Percentiles rank a stretch among this genome's conserved stretches.
Evolutionary conservation across 2,329 filamentous ascomycete genomes (phyloP).

Genomic region (Phaeosphaeriaceae sp.): DNA sequence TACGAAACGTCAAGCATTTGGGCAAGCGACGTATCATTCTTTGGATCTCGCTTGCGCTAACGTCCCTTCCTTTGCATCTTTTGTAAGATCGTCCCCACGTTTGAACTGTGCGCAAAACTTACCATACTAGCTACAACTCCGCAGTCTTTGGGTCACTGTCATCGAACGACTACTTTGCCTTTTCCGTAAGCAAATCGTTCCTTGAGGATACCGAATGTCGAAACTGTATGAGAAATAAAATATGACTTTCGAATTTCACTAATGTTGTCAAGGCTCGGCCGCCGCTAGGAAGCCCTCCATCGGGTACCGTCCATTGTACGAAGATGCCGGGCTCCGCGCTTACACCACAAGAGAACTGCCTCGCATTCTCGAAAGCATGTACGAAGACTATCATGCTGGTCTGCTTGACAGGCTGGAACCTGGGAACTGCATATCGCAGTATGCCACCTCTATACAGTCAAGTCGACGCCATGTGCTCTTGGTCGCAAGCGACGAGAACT

Average conservation of each 20-base stretch:
- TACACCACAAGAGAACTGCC: neutral
- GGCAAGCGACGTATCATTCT: neutral
- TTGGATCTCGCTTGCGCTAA: conserved; percentile 4
- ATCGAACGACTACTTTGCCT: conserved; percentile 19
- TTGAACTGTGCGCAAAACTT: neutral
- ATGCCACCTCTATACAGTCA: conserved; percentile 18
- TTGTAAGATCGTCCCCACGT: conserved; percentile 6
- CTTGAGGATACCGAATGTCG: conserved; percentile 10
- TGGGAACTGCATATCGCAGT: conserved; percentile 22
- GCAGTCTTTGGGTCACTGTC: conserved; percentile 25
- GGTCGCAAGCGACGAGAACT: conserved; percentile 10
- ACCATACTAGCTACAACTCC: conserved; percentile 20
- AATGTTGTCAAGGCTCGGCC: neutral
- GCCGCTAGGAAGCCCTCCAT: neutral
- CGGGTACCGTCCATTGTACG: neutral
- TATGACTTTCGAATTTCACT: neutral
- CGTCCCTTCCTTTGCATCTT: conserved; percentile 7
- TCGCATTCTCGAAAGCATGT: neutral
- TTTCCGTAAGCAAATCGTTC: conserved; percentile 19
- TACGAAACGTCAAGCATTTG: conserved; percentile 43
- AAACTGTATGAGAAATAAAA: conserved; percentile 1
- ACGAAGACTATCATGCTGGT: neutral
- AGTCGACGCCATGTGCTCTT: conserved; percentile 19
- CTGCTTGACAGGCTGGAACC: conserved; percentile 7
- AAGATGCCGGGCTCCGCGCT: neutral